These are phyloP conservation scores for Penicillium bovifimosum DNA, from an alignment of 495 filamentous ascomycete species.

Conservation along the genomic window DNA sequence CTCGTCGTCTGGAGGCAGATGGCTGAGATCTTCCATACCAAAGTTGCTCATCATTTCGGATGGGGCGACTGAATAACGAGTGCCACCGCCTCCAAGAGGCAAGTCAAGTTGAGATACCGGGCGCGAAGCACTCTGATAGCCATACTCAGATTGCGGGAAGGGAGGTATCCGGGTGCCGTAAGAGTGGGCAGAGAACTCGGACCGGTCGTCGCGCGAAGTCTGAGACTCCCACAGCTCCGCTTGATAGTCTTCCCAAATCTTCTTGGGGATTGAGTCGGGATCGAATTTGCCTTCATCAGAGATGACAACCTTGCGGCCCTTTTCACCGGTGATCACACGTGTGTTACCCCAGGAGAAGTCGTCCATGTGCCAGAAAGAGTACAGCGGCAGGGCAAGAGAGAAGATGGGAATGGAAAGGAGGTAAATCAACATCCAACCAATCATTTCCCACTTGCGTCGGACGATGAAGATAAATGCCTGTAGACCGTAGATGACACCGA, in stretches of 20 bases:
- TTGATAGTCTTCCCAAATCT: slow-evolving; percentile 99
- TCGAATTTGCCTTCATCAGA: slow-evolving; percentile 99
- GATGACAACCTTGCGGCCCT: slow-evolving; percentile 85
- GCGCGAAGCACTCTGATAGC: slow-evolving; percentile 50
- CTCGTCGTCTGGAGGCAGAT: slow-evolving; percentile 80
- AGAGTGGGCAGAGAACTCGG: slow-evolving; percentile 85
- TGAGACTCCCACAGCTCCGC: slow-evolving; percentile 90
- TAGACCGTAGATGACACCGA: slow-evolving; percentile 92
- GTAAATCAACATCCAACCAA: slow-evolving; percentile 98
- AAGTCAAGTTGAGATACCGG: slow-evolving; percentile 73
- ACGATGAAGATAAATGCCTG: slow-evolving; percentile 97
- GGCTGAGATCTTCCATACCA: slow-evolving; percentile 63
- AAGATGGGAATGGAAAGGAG: slow-evolving; percentile 88
- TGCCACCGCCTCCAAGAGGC: slow-evolving; percentile 39
- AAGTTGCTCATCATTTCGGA: slow-evolving; percentile 68
- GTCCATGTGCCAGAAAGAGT: slow-evolving; percentile 99
- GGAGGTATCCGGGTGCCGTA: slow-evolving; percentile 82
- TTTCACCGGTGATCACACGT: slow-evolving; percentile 94
- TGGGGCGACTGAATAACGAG: slow-evolving; percentile 75
- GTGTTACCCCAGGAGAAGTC: slow-evolving; percentile 99
- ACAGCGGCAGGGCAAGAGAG: slow-evolving; percentile 83
- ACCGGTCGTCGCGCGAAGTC: slow-evolving; percentile 77
- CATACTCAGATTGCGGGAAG: slow-evolving; percentile 46
- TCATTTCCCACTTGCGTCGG: slow-evolving; percentile 96
- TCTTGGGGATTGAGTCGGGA: slow-evolving; percentile 83